Conservation (phyloP, 2,329 filamentous ascomycete genomes). For the Scytalidium sp. region DNA sequence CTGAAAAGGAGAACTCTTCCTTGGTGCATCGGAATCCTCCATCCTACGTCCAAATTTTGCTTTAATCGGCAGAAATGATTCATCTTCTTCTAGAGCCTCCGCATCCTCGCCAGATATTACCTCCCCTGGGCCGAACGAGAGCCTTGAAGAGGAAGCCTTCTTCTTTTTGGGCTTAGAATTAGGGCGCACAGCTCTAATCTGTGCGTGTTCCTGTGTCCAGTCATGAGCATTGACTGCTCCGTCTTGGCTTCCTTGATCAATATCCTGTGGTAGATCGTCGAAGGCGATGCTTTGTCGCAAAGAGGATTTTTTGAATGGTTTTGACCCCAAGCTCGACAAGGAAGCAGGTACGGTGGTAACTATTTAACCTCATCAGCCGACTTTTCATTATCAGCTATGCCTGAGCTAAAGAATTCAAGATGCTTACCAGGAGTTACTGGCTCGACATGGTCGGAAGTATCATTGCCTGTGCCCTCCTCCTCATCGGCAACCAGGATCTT, state of each 20-base stretch:
- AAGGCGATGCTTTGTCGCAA: slow-evolving; percentile 54
- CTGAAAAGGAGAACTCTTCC: slow-evolving; percentile 45
- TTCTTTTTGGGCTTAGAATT: slow-evolving; percentile 65
- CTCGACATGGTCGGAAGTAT: slow-evolving; percentile 6
- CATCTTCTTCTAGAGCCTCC: slow-evolving; percentile 46
- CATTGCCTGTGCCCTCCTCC: slow-evolving; percentile 44
- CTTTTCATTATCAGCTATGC: slow-evolving; percentile 23
- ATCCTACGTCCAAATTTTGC: slow-evolving; percentile 60
- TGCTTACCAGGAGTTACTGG: slow-evolving; percentile 22
- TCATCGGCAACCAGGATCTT: slow-evolving; percentile 72
- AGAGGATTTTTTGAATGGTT: slow-evolving; percentile 55
- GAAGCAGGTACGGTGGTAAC: slow-evolving; percentile 9
- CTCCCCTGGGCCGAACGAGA: slow-evolving; percentile 71
- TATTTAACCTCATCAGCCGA: slow-evolving; percentile 21
- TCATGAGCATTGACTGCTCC: slow-evolving; percentile 2
- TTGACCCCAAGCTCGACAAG: slow-evolving; percentile 41
- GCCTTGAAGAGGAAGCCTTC: slow-evolving; percentile 53
- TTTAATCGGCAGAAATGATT: slow-evolving; percentile 60
- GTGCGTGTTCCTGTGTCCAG: slow-evolving; percentile 29
- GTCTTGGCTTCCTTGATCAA: slow-evolving; percentile 14
- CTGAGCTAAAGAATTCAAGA: background rate
- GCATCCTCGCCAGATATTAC: slow-evolving; percentile 52
- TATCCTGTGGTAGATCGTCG: slow-evolving; percentile 25
- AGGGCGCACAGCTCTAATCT: slow-evolving; percentile 37
- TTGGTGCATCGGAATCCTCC: slow-evolving; percentile 62